Base-by-base conservation (phyloP, 140 eudicot species). In the Bidens hawaiensis region DNA sequence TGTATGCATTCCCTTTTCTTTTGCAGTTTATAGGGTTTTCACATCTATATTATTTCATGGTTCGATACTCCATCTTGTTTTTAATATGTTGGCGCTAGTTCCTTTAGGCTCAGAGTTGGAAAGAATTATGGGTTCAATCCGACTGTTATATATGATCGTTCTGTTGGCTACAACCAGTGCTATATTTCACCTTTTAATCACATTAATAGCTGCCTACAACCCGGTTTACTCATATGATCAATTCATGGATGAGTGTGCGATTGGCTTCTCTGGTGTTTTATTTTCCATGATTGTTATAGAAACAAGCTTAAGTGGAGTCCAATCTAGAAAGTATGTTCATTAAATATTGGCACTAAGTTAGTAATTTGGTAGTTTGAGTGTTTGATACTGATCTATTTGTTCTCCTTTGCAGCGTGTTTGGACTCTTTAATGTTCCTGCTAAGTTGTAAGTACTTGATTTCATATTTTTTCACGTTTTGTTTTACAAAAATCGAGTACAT, bases 201-300 rank as follows among this genome's bases (percentile, higher is more conserved):
- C 98, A 18, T 64, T 84, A 48, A 41, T 87, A 76, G 86, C 72
- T 36, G 89, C 91, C 23, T 60, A 78, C 75, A 91, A 80, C 59
- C 98, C 98, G 3, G 6, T 91, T 41, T 11, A 68, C 64, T 52
- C 64, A n/a, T 62, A 68, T 58, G 60, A 58, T 11, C 38, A 57
- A 62, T 70, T 87, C 77, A 84, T 91, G 95, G 23, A 79, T 41
- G 85, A 87, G 78, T 91, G 98, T 76, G 82, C 96, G 3, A 91
- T 91, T 46, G 98, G 98, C 34, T 91, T 87, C 83, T 91, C 98
- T 24, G 98, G 98, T 57, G 80, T 91, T 61, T 72, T 91, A 1
- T 91, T 91, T 67, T 91, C 98, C 16, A 91, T 91, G 98, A 91
- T 91, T 18, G 98, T 91, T 60, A 85, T 91, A 43, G 98, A 91